Base-by-base conservation (phyloP, 164 flowering plant genomes). In the Aristolochia fimbriata region DNA sequence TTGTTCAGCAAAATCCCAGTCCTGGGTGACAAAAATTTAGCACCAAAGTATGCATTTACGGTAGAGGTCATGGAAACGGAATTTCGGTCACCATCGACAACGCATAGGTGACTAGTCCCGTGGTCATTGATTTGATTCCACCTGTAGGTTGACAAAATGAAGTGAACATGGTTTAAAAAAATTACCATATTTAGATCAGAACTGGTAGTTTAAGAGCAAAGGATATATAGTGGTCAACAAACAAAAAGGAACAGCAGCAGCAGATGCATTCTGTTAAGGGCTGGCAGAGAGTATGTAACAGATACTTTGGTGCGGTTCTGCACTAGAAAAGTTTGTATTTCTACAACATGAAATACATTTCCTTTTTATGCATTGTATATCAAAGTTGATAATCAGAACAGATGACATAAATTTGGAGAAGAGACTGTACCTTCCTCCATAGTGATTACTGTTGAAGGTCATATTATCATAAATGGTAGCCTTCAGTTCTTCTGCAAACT, bases 1-100 rank as follows among this genome's bases (percentile, higher is more conserved):
- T 87, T 83, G 74, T 87, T 87, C 12, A 87, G 80, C 16, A 84
- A 50, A 20, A 87, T 81, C n/a, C 90, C 88, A 0, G 90, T 83
- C 41, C 74, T 68, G 30, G 77, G 76, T 0, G 94, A 84, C 49
- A 82, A 56, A 9, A 82, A 61, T 4, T 57, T 52, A 3, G 90
- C 68, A 0, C 94, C 88, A 53, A 86, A 87, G 65, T 71, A 73
- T 0, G 47, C 19, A 41, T 87, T 87, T 47, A 86, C 60, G 2
- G 84, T 83, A 22, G 54, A 73, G 0, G 90, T 87, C 85, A 87
- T 77, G 1, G 88, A 74, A 17, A 87, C 85, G 23, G 88, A 86
- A 74, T 87, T 87, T 47, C 81, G 63, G 25, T 80, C 72, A 3
- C 37, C 12, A 63, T 85, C 87, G 11, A 86, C 78, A 1, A 84